A percentile compares a stretch with the other conserved stretches of the same genome.
These are phyloP conservation scores for Ceratocystis lukuohia DNA, from an alignment of 2,329 filamentous ascomycete species.

Conservation along the genomic window DNA sequence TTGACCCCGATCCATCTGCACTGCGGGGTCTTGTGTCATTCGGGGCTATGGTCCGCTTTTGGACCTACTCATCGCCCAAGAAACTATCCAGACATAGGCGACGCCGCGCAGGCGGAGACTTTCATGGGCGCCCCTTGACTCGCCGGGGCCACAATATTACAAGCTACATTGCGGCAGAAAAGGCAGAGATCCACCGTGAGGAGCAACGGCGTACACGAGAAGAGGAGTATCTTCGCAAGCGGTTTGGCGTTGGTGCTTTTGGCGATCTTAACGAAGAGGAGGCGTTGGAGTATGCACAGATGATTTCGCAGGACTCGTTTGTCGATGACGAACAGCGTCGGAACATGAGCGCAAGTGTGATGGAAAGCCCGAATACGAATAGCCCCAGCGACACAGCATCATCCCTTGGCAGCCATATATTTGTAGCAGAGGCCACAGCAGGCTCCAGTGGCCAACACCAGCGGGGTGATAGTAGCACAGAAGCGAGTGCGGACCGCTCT, in stretches of 20 bases:
- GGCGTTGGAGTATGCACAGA: slow-evolving; percentile 49
- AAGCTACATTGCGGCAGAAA: slow-evolving; percentile 77
- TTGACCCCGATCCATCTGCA: slow-evolving; percentile 77
- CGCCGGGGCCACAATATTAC: slow-evolving; percentile 50
- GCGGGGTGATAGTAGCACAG: neutral
- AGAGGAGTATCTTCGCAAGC: slow-evolving; percentile 53
- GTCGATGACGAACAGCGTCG: slow-evolving; percentile 43
- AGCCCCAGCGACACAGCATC: slow-evolving; percentile 40
- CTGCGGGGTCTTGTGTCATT: slow-evolving; percentile 78
- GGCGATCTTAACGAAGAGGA: slow-evolving; percentile 53
- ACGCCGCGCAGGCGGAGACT: slow-evolving; percentile 54
- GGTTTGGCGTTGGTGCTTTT: slow-evolving; percentile 69
- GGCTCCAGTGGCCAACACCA: neutral
- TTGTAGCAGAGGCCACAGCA: slow-evolving; percentile 26
- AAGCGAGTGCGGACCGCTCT: neutral
- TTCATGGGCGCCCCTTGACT: slow-evolving; percentile 37
- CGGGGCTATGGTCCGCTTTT: slow-evolving; percentile 78
- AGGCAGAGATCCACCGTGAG: slow-evolving; percentile 64
- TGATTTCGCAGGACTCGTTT: slow-evolving; percentile 51
- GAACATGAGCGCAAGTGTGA: neutral
- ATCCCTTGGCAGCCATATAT: slow-evolving; percentile 30
- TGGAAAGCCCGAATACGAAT: slow-evolving; percentile 21
- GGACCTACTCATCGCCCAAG: slow-evolving; percentile 79
- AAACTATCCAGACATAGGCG: slow-evolving; percentile 66
- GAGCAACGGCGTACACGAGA: slow-evolving; percentile 54